A percentile compares a stretch with the other conserved stretches of the same genome.
phyloP scores from a whole-genome alignment of 805 yeast genomes.

The Clavispora phyllophila region DNA sequence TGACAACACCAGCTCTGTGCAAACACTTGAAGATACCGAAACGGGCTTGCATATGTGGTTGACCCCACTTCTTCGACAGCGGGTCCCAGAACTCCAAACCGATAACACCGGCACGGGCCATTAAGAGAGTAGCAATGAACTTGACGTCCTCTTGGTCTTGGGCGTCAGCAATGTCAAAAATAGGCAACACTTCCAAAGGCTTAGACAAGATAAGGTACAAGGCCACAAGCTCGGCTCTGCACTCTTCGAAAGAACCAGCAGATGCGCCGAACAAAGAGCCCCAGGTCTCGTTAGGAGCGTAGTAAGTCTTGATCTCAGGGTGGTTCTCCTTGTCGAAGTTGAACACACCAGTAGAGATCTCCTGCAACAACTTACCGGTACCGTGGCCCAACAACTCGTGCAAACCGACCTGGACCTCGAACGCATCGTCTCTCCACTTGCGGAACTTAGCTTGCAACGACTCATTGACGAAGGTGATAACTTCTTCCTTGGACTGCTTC shows the following conservation, averaged over 20 bases:
- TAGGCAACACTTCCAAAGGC: slow-evolving; percentile 52
- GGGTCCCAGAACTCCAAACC: slow-evolving; percentile 91
- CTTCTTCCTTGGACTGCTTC: slow-evolving; percentile 61
- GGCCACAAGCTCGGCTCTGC: slow-evolving; percentile 89
- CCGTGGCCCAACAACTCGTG: slow-evolving; percentile 93
- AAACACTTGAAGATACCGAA: slow-evolving; percentile 77
- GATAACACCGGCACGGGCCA: slow-evolving; percentile 84
- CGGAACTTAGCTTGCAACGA: slow-evolving; percentile 54
- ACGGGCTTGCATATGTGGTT: slow-evolving; percentile 92
- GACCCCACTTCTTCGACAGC: slow-evolving; percentile 78
- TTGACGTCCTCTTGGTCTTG: slow-evolving; percentile 61
- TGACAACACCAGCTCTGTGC: slow-evolving; percentile 61
- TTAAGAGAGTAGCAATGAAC: slow-evolving; percentile 64
- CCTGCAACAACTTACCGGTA: slow-evolving; percentile 71
- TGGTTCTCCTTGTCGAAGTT: slow-evolving; percentile 66
- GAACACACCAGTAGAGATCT: slow-evolving; percentile 52
- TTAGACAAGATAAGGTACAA: slow-evolving; percentile 70
- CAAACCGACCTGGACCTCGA: slow-evolving; percentile 91
- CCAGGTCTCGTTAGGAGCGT: slow-evolving; percentile 85
- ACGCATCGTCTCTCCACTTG: slow-evolving; percentile 73
- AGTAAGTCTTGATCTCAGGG: slow-evolving; percentile 67
- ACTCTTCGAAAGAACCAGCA: slow-evolving; percentile 88
- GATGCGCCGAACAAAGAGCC: slow-evolving; percentile 76
- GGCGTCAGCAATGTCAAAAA: slow-evolving; percentile 60
- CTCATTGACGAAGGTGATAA: slow-evolving; percentile 59